A percentile compares a stretch with the other conserved stretches of the same genome.
phyloP scores from a whole-genome alignment of 805 yeast genomes.

The Kodamaea hsintzibuensis region DNA sequence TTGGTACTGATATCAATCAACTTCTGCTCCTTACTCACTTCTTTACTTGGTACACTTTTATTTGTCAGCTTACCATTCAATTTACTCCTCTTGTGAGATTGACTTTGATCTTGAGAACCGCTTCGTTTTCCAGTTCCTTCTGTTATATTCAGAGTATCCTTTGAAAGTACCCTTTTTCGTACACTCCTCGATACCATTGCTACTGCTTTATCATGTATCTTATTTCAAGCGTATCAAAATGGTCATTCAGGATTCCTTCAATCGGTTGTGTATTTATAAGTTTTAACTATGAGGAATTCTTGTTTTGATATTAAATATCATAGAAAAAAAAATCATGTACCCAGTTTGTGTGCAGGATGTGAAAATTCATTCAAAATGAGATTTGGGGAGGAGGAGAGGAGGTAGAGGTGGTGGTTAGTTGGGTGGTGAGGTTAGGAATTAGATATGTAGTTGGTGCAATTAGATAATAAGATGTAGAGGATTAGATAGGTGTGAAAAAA shows the following conservation, averaged over 20 bases:
- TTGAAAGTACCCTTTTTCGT: constrained; percentile 9
- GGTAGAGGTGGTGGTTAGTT: too few species aligned
- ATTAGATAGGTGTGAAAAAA: too few species aligned
- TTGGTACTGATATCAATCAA: constrained; percentile 46
- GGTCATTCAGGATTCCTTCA: background rate
- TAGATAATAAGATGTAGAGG: too few species aligned
- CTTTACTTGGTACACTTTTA: background rate
- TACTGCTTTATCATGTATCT: background rate
- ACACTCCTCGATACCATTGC: constrained; percentile 11
- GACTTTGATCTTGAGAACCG: background rate
- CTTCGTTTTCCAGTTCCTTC: constrained; percentile 4
- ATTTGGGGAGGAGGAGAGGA: too few species aligned
- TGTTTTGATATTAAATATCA: constrained; percentile 7
- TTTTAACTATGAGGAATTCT: background rate
- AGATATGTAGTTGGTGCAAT: too few species aligned
- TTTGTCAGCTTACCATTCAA: constrained; percentile 1
- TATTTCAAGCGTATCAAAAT: background rate
- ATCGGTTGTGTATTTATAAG: background rate
- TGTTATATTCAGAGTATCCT: constrained; percentile 1
- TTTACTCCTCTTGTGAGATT: background rate
- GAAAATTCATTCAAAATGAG: too few species aligned
- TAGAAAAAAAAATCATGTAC: constrained; percentile 1
- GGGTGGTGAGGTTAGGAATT: too few species aligned
- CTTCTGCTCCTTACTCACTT: constrained; percentile 16
- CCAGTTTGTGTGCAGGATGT: constrained; percentile 6